Evolutionary conservation across 805 yeast genomes (phyloP).

Genomic region (Yamadazyma sp.): DNA sequence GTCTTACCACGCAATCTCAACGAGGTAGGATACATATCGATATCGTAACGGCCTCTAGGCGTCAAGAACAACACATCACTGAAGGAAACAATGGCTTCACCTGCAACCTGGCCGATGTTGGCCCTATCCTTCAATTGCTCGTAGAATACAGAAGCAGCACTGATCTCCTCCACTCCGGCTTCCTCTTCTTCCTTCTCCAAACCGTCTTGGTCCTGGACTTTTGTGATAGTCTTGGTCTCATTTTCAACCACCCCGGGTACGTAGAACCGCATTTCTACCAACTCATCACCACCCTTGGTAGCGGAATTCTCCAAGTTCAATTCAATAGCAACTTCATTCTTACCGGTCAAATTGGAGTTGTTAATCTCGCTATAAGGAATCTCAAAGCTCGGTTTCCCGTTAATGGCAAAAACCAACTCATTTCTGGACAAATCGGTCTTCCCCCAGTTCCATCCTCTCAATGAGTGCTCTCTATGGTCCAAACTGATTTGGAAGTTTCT

Average conservation of each 20-base stretch:
- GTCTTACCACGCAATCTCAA: conserved; percentile 95
- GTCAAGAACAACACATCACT: conserved; percentile 88
- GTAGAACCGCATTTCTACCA: conserved; percentile 91
- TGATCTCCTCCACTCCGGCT: conserved; percentile 47
- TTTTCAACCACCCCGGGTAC: conserved; percentile 81
- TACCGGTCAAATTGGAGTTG: conserved; percentile 87
- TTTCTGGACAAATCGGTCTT: conserved; percentile 87
- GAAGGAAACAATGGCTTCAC: conserved; percentile 92
- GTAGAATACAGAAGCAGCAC: conserved; percentile 82
- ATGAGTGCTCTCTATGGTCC: conserved; percentile 85
- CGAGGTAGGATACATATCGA: conserved; percentile 85
- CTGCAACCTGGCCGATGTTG: conserved; percentile 89
- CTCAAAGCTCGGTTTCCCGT: conserved; percentile 89
- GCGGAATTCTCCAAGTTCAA: conserved; percentile 60
- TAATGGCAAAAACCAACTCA: conserved; percentile 82
- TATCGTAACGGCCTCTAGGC: conserved; percentile 98
- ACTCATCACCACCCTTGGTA: conserved; percentile 85
- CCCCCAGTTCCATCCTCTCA: conserved; percentile 99
- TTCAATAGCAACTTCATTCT: conserved; percentile 91
- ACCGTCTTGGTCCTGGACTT: conserved; percentile 33
- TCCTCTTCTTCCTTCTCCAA: conserved; percentile 42
- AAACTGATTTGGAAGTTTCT: conserved; percentile 68
- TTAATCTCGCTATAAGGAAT: conserved; percentile 77
- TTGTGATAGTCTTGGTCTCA: conserved; percentile 29
- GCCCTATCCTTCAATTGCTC: conserved; percentile 92